Evolutionary conservation across 129 eudicot species (phyloP).

Genomic region (Oenanthe sinensis): DNA sequence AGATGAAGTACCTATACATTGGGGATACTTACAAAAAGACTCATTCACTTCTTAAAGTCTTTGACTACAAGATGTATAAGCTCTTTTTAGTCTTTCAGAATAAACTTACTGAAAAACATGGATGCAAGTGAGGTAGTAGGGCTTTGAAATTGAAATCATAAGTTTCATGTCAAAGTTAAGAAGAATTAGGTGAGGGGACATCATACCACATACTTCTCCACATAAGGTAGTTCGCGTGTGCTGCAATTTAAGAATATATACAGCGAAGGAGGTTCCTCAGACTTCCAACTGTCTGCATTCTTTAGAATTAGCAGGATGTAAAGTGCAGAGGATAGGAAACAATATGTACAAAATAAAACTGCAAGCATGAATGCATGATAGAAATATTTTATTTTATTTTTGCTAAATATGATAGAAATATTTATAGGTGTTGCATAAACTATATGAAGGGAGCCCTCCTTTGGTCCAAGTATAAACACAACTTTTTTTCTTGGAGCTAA

Average conservation of each 20-base stretch:
- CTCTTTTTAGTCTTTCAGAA: neutral
- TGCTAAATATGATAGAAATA: too few species aligned
- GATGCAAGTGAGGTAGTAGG: neutral
- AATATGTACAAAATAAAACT: neutral
- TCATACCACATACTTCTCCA: slow-evolving; percentile 92
- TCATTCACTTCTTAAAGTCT: too few species aligned
- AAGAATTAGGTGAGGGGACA: slow-evolving; percentile 5
- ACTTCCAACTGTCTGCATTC: slow-evolving; percentile 75
- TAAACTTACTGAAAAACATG: neutral
- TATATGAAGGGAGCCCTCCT: too few species aligned
- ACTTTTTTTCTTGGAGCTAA: neutral
- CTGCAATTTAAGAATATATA: slow-evolving; percentile 80
- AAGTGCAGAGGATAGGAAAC: neutral
- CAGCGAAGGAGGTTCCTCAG: slow-evolving; percentile 69
- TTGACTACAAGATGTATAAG: neutral
- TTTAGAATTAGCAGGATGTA: slow-evolving; percentile 10
- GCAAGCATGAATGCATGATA: slow-evolving; percentile 2
- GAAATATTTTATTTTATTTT: too few species aligned
- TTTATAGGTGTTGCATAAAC: too few species aligned
- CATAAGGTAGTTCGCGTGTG: slow-evolving; percentile 76
- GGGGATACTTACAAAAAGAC: neutral
- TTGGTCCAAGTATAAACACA: too few species aligned
- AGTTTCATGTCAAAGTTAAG: neutral
- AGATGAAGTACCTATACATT: neutral
- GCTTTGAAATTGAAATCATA: neutral